These are phyloP conservation scores for Solanum virginianum DNA, from an alignment of 257 asterid genomes.

Conservation along the genomic window DNA sequence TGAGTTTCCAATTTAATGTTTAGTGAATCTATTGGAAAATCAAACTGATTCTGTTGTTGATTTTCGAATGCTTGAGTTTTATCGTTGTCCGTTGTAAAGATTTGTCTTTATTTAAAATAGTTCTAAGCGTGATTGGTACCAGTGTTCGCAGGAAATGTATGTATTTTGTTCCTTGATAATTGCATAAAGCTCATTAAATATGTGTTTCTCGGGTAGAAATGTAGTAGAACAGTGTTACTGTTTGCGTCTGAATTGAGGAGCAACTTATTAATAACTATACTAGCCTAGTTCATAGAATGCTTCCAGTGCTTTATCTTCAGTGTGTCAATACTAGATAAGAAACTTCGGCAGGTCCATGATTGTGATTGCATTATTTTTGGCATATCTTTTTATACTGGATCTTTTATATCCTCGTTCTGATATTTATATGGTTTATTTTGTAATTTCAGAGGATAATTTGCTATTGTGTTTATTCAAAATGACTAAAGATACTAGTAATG, in stretches of 20 bases:
- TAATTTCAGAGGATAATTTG: slow-evolving; percentile 19
- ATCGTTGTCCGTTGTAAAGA: neutral
- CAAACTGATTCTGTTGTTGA: neutral
- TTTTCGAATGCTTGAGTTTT: neutral
- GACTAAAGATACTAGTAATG: slow-evolving; percentile 35
- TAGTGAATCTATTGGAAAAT: neutral
- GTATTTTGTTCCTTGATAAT: neutral
- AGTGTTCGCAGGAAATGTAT: neutral
- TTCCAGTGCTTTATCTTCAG: neutral
- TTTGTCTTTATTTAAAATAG: neutral
- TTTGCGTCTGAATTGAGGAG: neutral
- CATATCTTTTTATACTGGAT: neutral
- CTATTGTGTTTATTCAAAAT: slow-evolving; percentile 12
- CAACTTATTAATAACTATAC: neutral
- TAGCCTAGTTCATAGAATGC: neutral
- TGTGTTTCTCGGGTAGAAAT: neutral
- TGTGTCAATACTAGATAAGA: neutral
- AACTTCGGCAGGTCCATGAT: neutral
- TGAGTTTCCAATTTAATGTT: neutral
- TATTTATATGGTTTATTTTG: neutral
- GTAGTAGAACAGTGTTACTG: neutral
- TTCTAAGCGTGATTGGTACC: neutral
- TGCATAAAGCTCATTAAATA: neutral
- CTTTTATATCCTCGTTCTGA: neutral
- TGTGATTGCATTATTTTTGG: neutral